phyloP scores from a whole-genome alignment of 2,329 filamentous ascomycete species.

The Stylonectria norvegica region DNA sequence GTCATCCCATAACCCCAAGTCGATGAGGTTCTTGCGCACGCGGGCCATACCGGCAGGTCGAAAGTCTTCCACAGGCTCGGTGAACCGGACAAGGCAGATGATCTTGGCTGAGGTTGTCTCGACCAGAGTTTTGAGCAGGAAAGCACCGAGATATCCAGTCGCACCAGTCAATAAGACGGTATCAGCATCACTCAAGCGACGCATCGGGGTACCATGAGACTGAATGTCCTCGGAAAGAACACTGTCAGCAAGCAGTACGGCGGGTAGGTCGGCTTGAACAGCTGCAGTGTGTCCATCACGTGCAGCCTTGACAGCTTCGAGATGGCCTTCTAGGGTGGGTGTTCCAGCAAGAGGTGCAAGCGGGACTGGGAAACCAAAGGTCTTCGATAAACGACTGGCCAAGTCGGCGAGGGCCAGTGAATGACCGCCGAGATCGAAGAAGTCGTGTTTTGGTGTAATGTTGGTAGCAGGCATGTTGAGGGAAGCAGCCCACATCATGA shows the following conservation, averaged over 20 bases:
- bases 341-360: conserved; percentile 68
- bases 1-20: conserved; percentile 74
- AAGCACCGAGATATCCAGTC: conserved; percentile 74
- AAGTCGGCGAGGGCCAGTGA: conserved; percentile 75
- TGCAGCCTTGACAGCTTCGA: conserved; percentile 66
- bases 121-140: conserved; percentile 66
- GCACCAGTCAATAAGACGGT: conserved; percentile 71
- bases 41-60: conserved; percentile 66
- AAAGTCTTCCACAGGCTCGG: conserved; percentile 62
- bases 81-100: conserved; percentile 70
- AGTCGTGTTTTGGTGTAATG: conserved; percentile 69
- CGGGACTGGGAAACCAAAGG: conserved; percentile 70
- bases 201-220: conserved; percentile 50
- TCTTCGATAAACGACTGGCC: conserved; percentile 64
- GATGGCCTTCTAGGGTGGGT: conserved; percentile 68
- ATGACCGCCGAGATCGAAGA: conserved; percentile 79
- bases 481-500: conserved; percentile 68
- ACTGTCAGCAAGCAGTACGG: conserved; percentile 64
- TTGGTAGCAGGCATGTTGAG: conserved; percentile 61
- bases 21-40: conserved; percentile 72
- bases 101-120: conserved; percentile 66
- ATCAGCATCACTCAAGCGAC: conserved; percentile 60
- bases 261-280: conserved; percentile 71
- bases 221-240: conserved; percentile 67
- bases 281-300: conserved; percentile 70